phyloP scores from a whole-genome alignment of 371 early-diverging fungal species.

The Coemansia linderi region DNA sequence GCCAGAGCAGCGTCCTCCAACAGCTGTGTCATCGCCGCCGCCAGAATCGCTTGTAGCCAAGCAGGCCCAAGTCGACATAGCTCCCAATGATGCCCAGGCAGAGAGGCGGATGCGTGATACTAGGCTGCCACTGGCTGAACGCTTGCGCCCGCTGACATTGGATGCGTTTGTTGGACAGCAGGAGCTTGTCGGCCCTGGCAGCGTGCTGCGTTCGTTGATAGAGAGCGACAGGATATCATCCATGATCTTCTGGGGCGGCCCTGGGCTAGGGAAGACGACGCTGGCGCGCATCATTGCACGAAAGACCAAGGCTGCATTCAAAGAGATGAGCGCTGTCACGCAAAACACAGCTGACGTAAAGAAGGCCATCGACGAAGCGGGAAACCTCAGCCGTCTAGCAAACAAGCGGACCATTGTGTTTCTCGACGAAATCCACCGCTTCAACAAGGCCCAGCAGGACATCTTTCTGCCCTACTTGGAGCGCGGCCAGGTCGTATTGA shows the following conservation, averaged over 20 bases:
- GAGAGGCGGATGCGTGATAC: constrained; percentile 22
- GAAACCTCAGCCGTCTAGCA: constrained; percentile 59
- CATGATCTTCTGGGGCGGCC: constrained; percentile 74
- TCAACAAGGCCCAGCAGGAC: constrained; percentile 88
- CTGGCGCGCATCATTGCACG: constrained; percentile 73
- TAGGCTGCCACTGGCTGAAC: constrained; percentile 58
- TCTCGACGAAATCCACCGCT: constrained; percentile 88
- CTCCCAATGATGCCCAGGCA: neutral
- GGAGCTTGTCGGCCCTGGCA: constrained; percentile 66
- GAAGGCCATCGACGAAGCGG: constrained; percentile 75
- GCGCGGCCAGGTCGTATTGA: constrained; percentile 72
- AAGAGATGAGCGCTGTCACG: constrained; percentile 73
- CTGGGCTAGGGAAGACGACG: constrained; percentile 88
- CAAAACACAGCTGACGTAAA: constrained; percentile 72
- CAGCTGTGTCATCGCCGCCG: neutral
- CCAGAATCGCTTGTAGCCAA: too few species aligned
- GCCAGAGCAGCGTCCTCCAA: neutral
- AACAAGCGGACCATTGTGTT: constrained; percentile 75
- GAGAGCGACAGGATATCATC: constrained; percentile 68
- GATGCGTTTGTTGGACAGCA: constrained; percentile 76
- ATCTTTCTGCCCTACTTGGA: constrained; percentile 80
- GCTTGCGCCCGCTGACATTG: constrained; percentile 67
- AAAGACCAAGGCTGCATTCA: constrained; percentile 64
- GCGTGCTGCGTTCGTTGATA: constrained; percentile 66
- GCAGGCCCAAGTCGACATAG: neutral